Conservation (phyloP, 306 rosid genomes). For the Dryas drummondii region DNA sequence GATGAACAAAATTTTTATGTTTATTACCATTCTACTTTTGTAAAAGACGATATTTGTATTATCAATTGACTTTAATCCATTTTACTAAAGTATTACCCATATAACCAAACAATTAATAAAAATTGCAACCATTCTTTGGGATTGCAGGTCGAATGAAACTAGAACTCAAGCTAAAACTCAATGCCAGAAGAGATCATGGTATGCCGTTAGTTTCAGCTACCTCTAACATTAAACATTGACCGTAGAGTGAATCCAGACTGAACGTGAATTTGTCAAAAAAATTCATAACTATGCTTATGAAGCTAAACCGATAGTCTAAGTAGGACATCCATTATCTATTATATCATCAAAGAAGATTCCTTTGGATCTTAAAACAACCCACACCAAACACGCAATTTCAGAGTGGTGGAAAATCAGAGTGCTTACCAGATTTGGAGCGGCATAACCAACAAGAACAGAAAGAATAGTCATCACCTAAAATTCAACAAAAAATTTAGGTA, state of each 20-base stretch:
- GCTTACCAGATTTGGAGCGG: conserved; percentile 90
- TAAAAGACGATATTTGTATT: background rate
- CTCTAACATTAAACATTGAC: background rate
- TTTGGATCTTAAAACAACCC: conserved; percentile 1
- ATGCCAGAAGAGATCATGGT: background rate
- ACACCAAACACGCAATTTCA: conserved; percentile 5
- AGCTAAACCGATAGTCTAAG: background rate
- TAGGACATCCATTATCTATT: background rate
- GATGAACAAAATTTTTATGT: background rate
- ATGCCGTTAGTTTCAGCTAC: background rate
- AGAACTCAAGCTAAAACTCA: background rate
- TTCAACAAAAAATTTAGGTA: conserved; percentile 19
- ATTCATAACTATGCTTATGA: too few relatives aligned
- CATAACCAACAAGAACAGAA: conserved; percentile 92
- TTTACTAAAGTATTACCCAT: background rate
- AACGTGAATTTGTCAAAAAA: too few relatives aligned
- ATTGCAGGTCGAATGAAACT: background rate
- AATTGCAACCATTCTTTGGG: background rate
- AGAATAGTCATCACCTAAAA: conserved; percentile 91
- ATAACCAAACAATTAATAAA: background rate
- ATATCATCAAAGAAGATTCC: background rate
- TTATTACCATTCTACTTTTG: background rate
- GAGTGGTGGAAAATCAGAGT: conserved; percentile 5
- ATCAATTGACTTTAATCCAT: background rate
- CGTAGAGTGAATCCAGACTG: background rate